Evolutionary conservation across 1,284 basidiomycete genomes (phyloP), one percentile per base, ranked within the genome.

Genomic region (Tilletiaria anomala): DNA sequence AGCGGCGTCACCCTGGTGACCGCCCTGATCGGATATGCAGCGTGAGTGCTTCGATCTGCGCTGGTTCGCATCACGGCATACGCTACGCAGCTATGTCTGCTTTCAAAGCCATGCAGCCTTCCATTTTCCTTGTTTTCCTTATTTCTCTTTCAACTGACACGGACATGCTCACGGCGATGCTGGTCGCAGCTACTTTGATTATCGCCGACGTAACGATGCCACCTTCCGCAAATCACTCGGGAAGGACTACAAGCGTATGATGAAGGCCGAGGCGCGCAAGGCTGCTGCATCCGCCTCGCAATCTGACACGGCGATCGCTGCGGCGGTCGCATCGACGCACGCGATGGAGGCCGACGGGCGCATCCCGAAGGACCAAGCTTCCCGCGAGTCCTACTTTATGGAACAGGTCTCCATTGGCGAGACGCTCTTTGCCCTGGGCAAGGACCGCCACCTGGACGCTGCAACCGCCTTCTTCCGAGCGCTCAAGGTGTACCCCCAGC

Each of bases 101-200:
- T n/a, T n/a, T n/a, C n/a, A n/a, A n/a, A n/a, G n/a, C n/a, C n/a
- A n/a, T n/a, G n/a, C n/a, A n/a, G n/a, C n/a, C n/a, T n/a, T n/a
- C n/a, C n/a, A n/a, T n/a, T n/a, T n/a, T n/a, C n/a, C n/a, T n/a
- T n/a, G n/a, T n/a, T n/a, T n/a, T n/a, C n/a, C n/a, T n/a, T n/a
- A n/a, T n/a, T n/a, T n/a, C n/a, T n/a, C n/a, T n/a, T n/a, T n/a
- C n/a, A n/a, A n/a, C n/a, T n/a, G n/a, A n/a, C n/a, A n/a, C n/a
- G n/a, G n/a, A n/a, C n/a, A n/a, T n/a, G n/a, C n/a, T n/a, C n/a
- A n/a, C n/a, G n/a, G n/a, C n/a, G n/a, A n/a, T n/a, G n/a, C n/a
- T n/a, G n/a, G n/a, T n/a, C n/a, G n/a, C 26, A 73, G 78, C 44
- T 96, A 89, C 71, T 97, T 96, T 66, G 91, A 97, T 75, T 82